Percentiles rank a stretch among this genome's conserved stretches.
phyloP scores from a whole-genome alignment of 768 basidiomycete genomes.

The Podaxis sp. region DNA sequence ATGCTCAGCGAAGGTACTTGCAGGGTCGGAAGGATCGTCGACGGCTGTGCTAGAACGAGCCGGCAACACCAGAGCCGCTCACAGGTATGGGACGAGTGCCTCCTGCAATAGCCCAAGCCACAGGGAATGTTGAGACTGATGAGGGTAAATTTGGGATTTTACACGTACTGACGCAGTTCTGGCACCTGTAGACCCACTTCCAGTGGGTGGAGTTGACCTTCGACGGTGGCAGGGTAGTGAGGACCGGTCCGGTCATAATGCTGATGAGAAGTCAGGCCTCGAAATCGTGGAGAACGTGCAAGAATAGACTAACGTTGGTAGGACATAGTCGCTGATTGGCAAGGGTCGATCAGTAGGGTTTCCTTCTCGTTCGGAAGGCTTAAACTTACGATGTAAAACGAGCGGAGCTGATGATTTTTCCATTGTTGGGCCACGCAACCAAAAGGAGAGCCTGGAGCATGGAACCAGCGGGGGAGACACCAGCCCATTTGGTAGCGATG shows the following conservation, averaged over 20 bases:
- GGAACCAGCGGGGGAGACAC: conserved; percentile 46
- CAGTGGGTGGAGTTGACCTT: conserved; percentile 57
- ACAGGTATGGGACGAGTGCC: conserved; percentile 35
- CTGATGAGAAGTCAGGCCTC: conserved; percentile 17
- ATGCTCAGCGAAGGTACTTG: conserved; percentile 51
- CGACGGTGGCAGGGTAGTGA: conserved; percentile 48
- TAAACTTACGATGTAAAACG: conserved; percentile 48
- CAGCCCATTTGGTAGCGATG: conserved; percentile 50
- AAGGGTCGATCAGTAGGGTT: not conserved
- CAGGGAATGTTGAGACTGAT: not conserved
- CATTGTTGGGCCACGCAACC: conserved; percentile 58
- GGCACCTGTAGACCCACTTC: conserved; percentile 67
- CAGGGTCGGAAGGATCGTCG: conserved; percentile 44
- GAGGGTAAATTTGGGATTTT: not conserved
- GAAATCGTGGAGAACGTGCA: not conserved
- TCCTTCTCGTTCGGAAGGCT: not conserved
- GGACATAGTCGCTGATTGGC: conserved; percentile 40
- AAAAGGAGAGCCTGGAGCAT: conserved; percentile 55
- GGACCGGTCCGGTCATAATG: conserved; percentile 43
- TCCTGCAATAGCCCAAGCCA: conserved; percentile 34
- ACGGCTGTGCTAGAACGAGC: conserved; percentile 38
- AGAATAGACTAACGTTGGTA: conserved; percentile 36
- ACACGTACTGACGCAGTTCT: conserved; percentile 55
- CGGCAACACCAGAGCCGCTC: conserved; percentile 33
- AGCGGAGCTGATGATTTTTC: conserved; percentile 46